Evolutionary conservation across 2,329 filamentous ascomycete genomes (phyloP), one percentile per base, ranked within the genome.

Genomic region (Xylariaceae sp.): DNA sequence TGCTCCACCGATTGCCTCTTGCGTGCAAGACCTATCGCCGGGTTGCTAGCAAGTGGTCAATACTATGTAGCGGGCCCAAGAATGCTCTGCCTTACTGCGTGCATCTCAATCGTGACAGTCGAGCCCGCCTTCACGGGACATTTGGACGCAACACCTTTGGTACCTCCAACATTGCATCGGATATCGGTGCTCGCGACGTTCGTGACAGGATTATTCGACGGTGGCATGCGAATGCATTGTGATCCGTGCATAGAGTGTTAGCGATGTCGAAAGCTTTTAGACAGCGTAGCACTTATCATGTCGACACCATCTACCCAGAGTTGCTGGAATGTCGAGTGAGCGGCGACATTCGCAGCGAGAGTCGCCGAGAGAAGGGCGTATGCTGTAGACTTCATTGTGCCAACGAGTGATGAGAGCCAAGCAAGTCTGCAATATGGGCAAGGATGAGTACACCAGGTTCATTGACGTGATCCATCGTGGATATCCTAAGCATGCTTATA

Each of bases 261-360:
- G 61, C 47, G 45, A 17, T 18, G 19, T 44, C 33, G 31, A n/a
- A n/a, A 7, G 5, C 17, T 12, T 17, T 31, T 17, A 34, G 47
- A 10, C 36, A 19, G 36, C 41, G 48, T 18, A 28, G 47, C 42
- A 66, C 62, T 63, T 62, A 66, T 64, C 62, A 57, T 62, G 48
- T 73, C 76, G 19, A 71, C 69, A 5, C 73, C 75, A 51, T 78
- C 72, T 11, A 78, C 74, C 75, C 75, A 80, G n/a, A 79, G 66
- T 28, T 75, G 64, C 59, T 82, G 78, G 67, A 79, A 81, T 39
- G 73, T 73, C 46, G 79, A 73, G 56, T 82, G 80, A 34, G 69
- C 74, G 36, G 73, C 63, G 17, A 71, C 75, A 36, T 72, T 59
- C 22, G 66, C 64, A 18, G 70, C 71, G 39, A 69, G 66, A 19